Conservation (phyloP, 2,329 filamentous ascomycete genomes). For the Celoporthe dispersa region DNA sequence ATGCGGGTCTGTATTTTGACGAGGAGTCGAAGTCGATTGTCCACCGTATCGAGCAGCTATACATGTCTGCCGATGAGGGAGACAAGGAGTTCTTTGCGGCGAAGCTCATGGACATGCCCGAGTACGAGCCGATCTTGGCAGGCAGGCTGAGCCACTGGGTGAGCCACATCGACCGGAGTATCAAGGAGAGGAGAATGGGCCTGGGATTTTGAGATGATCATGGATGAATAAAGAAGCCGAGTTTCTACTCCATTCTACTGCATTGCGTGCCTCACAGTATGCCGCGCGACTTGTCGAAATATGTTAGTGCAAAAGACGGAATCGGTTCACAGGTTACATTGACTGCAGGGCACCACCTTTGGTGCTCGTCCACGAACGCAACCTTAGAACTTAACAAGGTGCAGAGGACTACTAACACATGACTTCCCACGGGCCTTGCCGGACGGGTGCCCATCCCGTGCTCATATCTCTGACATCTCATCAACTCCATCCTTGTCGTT, state of each 20-base stretch:
- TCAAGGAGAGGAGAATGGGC: conserved; percentile 22
- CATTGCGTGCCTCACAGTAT: background rate
- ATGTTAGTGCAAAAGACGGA: background rate
- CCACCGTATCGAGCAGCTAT: conserved; percentile 37
- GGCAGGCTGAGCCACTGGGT: conserved; percentile 39
- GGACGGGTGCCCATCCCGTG: no score
- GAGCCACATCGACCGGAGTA: conserved; percentile 35
- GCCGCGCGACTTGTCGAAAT: background rate
- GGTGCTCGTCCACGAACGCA: background rate
- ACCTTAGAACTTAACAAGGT: no score
- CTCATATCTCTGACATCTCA: no score
- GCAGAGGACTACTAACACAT: no score
- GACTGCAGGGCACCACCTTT: background rate
- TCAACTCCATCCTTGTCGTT: background rate
- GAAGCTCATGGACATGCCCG: conserved; percentile 43
- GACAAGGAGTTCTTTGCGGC: conserved; percentile 36
- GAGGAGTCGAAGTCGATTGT: conserved; percentile 48
- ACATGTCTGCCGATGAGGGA: conserved; percentile 29
- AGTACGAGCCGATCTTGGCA: conserved; percentile 40
- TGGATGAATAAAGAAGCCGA: background rate
- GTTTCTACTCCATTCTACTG: background rate
- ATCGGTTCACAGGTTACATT: background rate
- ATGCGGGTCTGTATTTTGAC: conserved; percentile 64
- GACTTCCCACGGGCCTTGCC: no score
- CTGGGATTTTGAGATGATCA: background rate